A percentile compares a stretch with the other conserved stretches of the same genome.
Evolutionary conservation across 192 early-diverging fungal genomes (phyloP).

Genomic region (Coemansia sp.): DNA sequence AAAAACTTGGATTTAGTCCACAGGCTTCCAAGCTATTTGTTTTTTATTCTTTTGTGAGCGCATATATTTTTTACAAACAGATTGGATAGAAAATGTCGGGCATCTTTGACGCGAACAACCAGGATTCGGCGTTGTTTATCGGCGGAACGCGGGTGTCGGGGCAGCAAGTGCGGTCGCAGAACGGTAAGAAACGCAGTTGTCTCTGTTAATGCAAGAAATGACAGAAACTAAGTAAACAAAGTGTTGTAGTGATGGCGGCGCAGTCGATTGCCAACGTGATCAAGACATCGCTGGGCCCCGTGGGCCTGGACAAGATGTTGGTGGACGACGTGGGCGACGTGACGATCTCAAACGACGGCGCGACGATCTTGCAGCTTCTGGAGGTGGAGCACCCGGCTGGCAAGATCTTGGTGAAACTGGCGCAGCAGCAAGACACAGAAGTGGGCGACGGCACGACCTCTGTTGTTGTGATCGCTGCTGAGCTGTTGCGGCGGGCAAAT

Average conservation of each 20-base stretch:
- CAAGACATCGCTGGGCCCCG: constrained; percentile 97
- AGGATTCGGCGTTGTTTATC: constrained; percentile 68
- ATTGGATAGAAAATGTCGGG: constrained; percentile 35
- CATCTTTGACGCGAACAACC: constrained; percentile 52
- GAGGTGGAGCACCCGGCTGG: constrained; percentile 99
- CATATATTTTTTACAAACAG: neutral
- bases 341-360: constrained; percentile 99
- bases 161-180: constrained; percentile 86
- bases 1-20: neutral
- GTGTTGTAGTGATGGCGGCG: constrained; percentile 83
- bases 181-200: constrained; percentile 66
- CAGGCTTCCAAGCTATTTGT: neutral
- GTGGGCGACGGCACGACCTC: constrained; percentile 99
- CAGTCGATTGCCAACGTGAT: constrained; percentile 97
- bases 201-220: neutral
- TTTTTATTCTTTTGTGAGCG: neutral
- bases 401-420: constrained; percentile 94
- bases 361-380: constrained; percentile 93
- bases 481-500: constrained; percentile 92
- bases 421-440: constrained; percentile 99
- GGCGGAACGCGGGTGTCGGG: constrained; percentile 90
- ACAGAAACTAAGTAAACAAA: neutral
- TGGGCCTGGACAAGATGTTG: constrained; percentile 99
- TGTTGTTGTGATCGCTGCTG: constrained; percentile 98
- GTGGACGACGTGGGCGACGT: constrained; percentile 99